Evolutionary conservation across 805 yeast species (phyloP), one percentile per base, ranked within the genome.

Genomic region (Yamadazyma tumulicola): DNA sequence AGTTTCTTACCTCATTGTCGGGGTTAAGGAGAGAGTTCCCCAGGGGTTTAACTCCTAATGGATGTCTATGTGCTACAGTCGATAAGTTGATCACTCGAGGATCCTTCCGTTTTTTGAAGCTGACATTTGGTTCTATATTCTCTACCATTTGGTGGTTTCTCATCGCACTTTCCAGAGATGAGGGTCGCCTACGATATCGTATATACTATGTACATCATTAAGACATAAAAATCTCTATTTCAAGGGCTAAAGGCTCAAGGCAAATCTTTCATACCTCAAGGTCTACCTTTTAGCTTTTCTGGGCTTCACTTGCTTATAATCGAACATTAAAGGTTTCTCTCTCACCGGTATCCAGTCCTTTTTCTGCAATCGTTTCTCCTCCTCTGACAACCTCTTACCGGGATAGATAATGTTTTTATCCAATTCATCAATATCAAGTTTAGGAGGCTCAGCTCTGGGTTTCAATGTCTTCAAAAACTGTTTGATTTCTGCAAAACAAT

Each of bases 401-500:
- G 95, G 94, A 54, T 85, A 86, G 21, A 85, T 45, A 24, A 86
- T 60, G 35, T 73, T 67, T 52, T 74, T 76, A 57, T 85, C 94
- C 13, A 72, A 55, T 13, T 77, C 73, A 45, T 79, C 77, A 52
- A 75, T 68, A 47, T 75, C 69, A 4, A 27, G 30, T 19, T 14
- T 27, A 16, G 32, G 29, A 4, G 30, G 30, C 16, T 14, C 30
- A 16, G 32, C 29, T 36, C 44, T 50, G 7, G 49, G 46, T 51
- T 64, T 66, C 37, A 69, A 67, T 23, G 60, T 62, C 47, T 76
- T 81, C 85, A 96, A 86, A 28, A 82, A 68, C 38, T 74, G 67
- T 56, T 77, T 81, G 52, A 93, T 83, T 55, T 88, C 88, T 20
- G 74, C 77, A 38, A 86, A 89, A 65, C 98, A 91, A 52, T 84